Conservation (phyloP, 2,329 filamentous ascomycete species). For the Cladorrhinum sp. region DNA sequence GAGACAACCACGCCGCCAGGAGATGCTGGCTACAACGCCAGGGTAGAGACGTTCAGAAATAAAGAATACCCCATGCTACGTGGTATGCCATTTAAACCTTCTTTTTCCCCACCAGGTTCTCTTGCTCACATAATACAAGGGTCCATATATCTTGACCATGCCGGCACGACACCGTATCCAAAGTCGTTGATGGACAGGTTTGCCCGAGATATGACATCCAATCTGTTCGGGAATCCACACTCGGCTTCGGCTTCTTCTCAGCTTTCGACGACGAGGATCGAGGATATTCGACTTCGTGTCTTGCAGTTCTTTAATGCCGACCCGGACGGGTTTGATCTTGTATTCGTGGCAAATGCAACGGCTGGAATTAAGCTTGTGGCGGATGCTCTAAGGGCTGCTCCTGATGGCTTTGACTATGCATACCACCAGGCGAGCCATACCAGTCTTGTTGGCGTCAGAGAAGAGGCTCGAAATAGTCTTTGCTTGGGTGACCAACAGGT, state of each 20-base stretch:
- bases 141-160: conserved; percentile 85
- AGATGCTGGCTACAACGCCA: conserved; percentile 49
- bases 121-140: conserved; percentile 44
- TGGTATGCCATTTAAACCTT: conserved; percentile 41
- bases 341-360: conserved; percentile 91
- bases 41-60: conserved; percentile 56
- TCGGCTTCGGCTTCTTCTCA: conserved; percentile 81
- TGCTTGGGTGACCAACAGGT: conserved; percentile 68
- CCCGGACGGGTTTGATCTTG: conserved; percentile 76
- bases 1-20: conserved; percentile 12
- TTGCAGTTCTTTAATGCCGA: conserved; percentile 78
- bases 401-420: conserved; percentile 72
- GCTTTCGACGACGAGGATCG: conserved; percentile 68
- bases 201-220: conserved; percentile 71
- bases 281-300: conserved; percentile 68
- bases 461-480: conserved; percentile 60
- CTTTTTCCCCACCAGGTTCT: background rate
- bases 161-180: conserved; percentile 80
- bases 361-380: conserved; percentile 83
- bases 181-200: conserved; percentile 80
- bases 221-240: conserved; percentile 87
- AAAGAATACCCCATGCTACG: conserved; percentile 67
- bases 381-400: conserved; percentile 68
- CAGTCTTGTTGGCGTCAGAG: conserved; percentile 76
- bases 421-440: conserved; percentile 87